Base-by-base conservation (phyloP, 1,139 yeast genomes). In the Hyphopichia burtonii region DNA sequence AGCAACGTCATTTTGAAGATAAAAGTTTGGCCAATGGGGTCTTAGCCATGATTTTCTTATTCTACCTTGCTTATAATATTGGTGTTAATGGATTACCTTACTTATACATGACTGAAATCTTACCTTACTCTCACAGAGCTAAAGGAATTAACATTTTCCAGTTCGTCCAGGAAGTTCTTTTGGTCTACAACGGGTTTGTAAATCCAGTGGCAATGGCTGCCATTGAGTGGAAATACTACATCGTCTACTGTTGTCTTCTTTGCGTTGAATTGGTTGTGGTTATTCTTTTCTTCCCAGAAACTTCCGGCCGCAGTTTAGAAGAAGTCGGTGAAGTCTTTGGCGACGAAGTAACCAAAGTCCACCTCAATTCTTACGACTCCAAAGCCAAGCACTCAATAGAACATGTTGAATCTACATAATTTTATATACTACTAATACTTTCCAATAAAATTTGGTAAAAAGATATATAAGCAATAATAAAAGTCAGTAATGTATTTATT, bases 191-290 rank as follows among this genome's bases (percentile, higher is more conserved):
- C 43, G 63, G 78, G 34, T 80, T 73, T 54, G 82, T 78, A 41
- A 78, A 78, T 52, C 78, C 84, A 6, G 69, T 80, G 53, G 86
- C 83, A 28, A 73, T 80, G 79, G 80, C 71, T 44, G 74, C 75
- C 31, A 74, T 80, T 48, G 68, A 66, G 34, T 80, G 83, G 83
- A 78, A 76, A 53, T 80, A 78, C 63, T 81, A 80, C 56, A 77
- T 80, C 49, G 82, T 80, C 9, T 79, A 59, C 59, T 63, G 75
- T 49, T 65, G 72, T 56, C 52, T 66, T 31, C 51, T 72, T 36
- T 66, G 60, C 1, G 69, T 66, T 36, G 76, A 72, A 47, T 49
- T 68, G 17, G 43, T 55, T 12, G 57, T 70, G 30, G 73, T 70
- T 31, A 66, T 56, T 52, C 66, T 76, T 60, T 63, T 67, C 51